Conservation (phyloP, 768 basidiomycete genomes). For the Tricholoma sp. region DNA sequence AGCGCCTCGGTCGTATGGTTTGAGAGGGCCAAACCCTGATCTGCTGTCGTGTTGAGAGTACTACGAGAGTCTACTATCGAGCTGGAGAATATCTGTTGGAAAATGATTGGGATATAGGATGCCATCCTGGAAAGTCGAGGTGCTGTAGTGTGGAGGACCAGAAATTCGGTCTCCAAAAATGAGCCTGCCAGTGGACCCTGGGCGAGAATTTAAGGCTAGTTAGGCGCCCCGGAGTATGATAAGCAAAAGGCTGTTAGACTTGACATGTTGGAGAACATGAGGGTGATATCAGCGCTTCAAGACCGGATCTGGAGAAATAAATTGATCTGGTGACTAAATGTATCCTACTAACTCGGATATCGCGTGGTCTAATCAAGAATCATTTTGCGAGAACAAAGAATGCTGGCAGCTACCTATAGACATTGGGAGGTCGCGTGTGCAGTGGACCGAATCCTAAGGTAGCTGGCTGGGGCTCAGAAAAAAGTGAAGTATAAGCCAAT, state of each 20-base stretch:
- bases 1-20: neutral
- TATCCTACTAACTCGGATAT: no score
- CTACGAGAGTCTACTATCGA: neutral
- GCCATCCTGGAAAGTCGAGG: constrained; percentile 1
- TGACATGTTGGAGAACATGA: neutral
- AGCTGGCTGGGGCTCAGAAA: neutral
- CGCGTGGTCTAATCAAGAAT: no score
- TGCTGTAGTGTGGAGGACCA: neutral
- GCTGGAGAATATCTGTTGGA: constrained; percentile 7
- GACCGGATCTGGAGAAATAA: no score
- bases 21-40: neutral
- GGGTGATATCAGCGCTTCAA: no score
- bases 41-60: neutral
- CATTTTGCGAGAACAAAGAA: no score
- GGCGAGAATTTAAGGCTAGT: neutral
- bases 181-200: neutral
- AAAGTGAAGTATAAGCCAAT: no score
- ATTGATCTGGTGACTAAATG: no score
- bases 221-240: neutral
- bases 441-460: neutral
- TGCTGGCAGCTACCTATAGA: no score
- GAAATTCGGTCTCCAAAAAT: neutral
- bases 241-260: neutral
- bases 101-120: constrained; percentile 3
- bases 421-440: neutral